phyloP scores from a whole-genome alignment of 257 asterid species.

The Cynanchum wilfordii region DNA sequence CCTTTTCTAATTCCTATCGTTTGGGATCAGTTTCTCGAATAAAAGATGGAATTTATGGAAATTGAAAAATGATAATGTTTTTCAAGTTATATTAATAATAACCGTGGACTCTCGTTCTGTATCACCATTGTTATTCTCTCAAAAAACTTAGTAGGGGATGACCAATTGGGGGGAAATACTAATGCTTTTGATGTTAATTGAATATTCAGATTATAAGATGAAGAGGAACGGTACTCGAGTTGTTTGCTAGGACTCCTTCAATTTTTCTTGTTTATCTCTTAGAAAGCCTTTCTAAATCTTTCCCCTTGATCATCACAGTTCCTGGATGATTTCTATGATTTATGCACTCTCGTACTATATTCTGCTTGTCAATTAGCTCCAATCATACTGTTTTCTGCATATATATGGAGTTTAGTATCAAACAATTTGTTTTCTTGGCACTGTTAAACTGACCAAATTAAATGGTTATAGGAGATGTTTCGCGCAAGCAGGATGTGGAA shows the following conservation, averaged over 20 bases:
- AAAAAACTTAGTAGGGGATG: neutral
- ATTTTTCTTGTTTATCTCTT: neutral
- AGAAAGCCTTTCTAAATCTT: neutral
- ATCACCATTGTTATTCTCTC: neutral
- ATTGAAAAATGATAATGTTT: neutral
- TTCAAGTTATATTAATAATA: neutral
- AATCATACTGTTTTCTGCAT: neutral
- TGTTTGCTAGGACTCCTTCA: neutral
- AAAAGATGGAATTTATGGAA: neutral
- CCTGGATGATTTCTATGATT: neutral
- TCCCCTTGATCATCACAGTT: neutral
- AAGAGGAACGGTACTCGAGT: neutral
- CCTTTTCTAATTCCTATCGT: neutral
- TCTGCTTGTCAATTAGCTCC: neutral
- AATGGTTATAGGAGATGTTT: constrained; percentile 56
- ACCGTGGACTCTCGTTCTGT: neutral
- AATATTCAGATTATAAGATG: neutral
- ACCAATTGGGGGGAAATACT: neutral
- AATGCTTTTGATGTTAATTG: neutral
- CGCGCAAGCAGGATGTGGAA: constrained; percentile 54
- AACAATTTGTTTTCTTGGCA: neutral
- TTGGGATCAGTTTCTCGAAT: neutral
- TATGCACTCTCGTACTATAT: neutral
- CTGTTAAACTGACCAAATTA: neutral
- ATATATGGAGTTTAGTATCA: neutral